Conservation (phyloP, 2,329 filamentous ascomycete species). For the Botrytis elliptica region DNA sequence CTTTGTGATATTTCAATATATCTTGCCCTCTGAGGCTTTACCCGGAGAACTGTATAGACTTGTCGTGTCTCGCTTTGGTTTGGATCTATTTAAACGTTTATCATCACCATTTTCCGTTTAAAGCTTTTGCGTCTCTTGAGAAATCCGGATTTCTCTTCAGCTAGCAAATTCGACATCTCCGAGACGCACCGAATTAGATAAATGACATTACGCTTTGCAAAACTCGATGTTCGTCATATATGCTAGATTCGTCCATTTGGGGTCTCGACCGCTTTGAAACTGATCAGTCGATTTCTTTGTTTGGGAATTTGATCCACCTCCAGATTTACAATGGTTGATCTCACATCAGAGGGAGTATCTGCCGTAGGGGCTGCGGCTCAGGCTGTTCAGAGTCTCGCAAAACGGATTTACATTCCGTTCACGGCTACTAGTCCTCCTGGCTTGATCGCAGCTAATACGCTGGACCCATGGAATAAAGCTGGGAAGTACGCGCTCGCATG, state of each 20-base stretch:
- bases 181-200: neutral
- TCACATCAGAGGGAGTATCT: conserved; percentile 23
- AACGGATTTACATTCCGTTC: conserved; percentile 59
- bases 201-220: conserved; percentile 1
- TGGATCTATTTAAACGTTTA: neutral
- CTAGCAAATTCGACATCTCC: conserved; percentile 7
- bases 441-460: conserved; percentile 58
- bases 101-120: neutral
- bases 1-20: conserved; percentile 20
- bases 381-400: conserved; percentile 35
- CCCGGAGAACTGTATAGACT: conserved; percentile 25
- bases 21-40: conserved; percentile 22
- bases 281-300: neutral
- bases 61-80: conserved; percentile 25
- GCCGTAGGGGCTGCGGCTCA: conserved; percentile 31
- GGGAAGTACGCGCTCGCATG: conserved; percentile 85
- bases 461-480: conserved; percentile 78
- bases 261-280: conserved; percentile 5
- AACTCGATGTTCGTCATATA: conserved; percentile 13
- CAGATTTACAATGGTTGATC: neutral
- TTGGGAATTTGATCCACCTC: neutral
- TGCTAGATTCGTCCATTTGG: neutral
- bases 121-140: conserved; percentile 37
- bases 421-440: conserved; percentile 60
- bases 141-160: conserved; percentile 43